Conservation (phyloP, 129 eudicot genomes). For the Centella asiatica region DNA sequence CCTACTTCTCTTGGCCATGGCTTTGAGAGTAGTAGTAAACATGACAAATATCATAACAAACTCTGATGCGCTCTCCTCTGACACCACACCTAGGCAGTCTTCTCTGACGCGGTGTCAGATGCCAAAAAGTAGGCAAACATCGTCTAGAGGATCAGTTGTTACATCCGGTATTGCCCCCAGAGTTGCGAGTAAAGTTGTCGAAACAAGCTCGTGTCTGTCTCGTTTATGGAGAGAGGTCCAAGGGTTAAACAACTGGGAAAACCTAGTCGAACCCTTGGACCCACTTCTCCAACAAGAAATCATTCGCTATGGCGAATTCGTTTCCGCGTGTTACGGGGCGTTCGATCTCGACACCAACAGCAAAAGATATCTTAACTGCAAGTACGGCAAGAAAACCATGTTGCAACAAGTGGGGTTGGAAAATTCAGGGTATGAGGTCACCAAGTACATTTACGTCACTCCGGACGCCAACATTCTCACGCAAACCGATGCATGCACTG, state of each 20-base stretch:
- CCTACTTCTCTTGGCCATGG: not conserved
- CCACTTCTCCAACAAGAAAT: constrained; percentile 55
- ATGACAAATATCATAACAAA: not conserved
- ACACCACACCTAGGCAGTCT: not conserved
- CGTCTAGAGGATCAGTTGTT: too few species aligned
- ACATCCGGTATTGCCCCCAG: not conserved
- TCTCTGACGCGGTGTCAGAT: not conserved
- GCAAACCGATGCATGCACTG: constrained; percentile 23
- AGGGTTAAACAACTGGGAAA: constrained; percentile 51
- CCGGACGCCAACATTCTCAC: constrained; percentile 36
- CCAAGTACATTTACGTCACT: constrained; percentile 57
- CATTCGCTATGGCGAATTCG: constrained; percentile 54
- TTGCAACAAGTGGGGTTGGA: constrained; percentile 40
- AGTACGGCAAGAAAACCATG: constrained; percentile 43
- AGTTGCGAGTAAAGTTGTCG: not conserved
- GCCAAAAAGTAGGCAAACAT: not conserved
- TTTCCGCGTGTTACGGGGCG: constrained; percentile 47
- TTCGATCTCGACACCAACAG: constrained; percentile 51
- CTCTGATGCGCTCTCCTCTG: too few species aligned
- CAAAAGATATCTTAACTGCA: constrained; percentile 46
- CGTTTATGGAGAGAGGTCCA: constrained; percentile 46
- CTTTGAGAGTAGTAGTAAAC: not conserved
- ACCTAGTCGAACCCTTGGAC: constrained; percentile 47
- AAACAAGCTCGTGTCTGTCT: constrained; percentile 21
- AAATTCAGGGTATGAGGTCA: constrained; percentile 51